phyloP scores from a whole-genome alignment of 345 rosid species.

The Viola odorata region DNA sequence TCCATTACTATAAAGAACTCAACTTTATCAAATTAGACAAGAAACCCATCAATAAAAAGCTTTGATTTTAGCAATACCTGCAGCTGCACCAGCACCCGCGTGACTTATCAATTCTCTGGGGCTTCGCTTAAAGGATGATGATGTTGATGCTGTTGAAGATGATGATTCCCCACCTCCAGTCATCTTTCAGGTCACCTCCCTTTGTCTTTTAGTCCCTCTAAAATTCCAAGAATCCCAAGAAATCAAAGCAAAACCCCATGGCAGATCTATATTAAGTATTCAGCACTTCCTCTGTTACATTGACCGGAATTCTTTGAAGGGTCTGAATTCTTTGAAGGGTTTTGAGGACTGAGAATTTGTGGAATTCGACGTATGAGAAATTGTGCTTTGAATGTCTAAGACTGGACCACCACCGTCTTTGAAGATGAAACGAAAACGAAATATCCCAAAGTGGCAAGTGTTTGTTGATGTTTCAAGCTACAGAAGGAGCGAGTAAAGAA shows the following conservation, averaged over 20 bases:
- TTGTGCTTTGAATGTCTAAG: slow-evolving; percentile 3
- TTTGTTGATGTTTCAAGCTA: neutral
- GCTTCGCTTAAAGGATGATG: slow-evolving; percentile 28
- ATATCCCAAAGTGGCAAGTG: neutral
- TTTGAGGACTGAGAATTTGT: slow-evolving; percentile 3
- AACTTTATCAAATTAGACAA: neutral
- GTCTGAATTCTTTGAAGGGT: slow-evolving; percentile 14
- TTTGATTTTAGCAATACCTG: slow-evolving; percentile 42
- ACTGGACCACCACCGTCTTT: neutral
- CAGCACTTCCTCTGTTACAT: slow-evolving; percentile 25
- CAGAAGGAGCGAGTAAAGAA: too few relatives aligned
- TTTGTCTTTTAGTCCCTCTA: neutral
- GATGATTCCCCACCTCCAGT: slow-evolving; percentile 32
- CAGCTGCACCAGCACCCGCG: slow-evolving; percentile 85
- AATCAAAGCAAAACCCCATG: slow-evolving; percentile 14
- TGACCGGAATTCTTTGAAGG: neutral
- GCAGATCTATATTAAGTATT: slow-evolving; percentile 22
- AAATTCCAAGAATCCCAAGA: slow-evolving; percentile 11
- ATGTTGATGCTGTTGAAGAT: too few relatives aligned
- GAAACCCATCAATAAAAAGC: slow-evolving; percentile 5
- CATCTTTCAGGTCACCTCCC: slow-evolving; percentile 33
- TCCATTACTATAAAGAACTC: neutral
- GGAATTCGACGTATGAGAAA: slow-evolving; percentile 5
- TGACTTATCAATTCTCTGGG: slow-evolving; percentile 40
- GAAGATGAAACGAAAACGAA: neutral